Evolutionary conservation across 345 rosid species (phyloP).

Genomic region (Eucalyptus rudis): DNA sequence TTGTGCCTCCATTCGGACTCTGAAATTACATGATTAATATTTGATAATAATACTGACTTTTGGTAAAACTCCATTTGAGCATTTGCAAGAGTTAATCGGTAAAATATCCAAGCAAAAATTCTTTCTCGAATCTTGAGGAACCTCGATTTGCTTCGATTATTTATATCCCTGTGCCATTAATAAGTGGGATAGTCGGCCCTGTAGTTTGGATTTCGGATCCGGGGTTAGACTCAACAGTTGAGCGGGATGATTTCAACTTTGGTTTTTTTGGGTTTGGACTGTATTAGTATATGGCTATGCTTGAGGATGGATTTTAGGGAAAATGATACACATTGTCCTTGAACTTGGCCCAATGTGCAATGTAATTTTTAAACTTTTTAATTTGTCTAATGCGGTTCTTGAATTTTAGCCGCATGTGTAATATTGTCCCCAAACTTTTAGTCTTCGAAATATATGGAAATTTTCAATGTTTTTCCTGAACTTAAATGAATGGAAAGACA

Average conservation of each 20-base stretch:
- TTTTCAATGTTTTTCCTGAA: not conserved
- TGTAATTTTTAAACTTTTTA: too few species aligned
- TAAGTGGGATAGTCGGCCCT: not conserved
- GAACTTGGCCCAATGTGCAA: too few species aligned
- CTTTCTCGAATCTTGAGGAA: not conserved
- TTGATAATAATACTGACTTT: not conserved
- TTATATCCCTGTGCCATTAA: not conserved
- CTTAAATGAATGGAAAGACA: too few species aligned
- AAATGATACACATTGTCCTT: too few species aligned
- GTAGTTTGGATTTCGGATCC: not conserved
- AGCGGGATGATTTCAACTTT: not conserved
- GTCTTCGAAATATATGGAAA: too few species aligned
- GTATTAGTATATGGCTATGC: not conserved
- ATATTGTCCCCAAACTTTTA: too few species aligned
- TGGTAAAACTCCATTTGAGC: not conserved
- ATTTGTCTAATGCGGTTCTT: too few species aligned
- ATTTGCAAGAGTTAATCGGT: not conserved
- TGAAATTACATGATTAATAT: not conserved
- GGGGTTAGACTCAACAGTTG: not conserved
- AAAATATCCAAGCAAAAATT: not conserved
- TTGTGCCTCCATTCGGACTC: not conserved
- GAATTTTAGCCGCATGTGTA: too few species aligned
- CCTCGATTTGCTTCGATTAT: not conserved
- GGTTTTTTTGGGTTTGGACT: not conserved
- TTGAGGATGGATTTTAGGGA: not conserved